Base-by-base conservation (phyloP, 805 yeast genomes). In the Scheffersomyces spartinae region DNA sequence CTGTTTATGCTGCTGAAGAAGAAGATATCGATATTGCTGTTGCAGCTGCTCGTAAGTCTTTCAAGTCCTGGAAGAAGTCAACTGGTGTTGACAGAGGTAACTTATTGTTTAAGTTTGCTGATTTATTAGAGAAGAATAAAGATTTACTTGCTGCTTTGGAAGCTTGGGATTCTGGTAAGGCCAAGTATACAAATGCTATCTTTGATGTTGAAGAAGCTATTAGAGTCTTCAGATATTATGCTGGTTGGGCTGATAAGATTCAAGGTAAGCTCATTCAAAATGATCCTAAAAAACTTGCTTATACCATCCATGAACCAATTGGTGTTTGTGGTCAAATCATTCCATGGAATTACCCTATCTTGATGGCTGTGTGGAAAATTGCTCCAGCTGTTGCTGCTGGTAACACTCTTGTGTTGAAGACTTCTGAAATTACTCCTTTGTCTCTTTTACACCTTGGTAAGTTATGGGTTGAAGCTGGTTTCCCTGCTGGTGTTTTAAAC, bases 301-400 rank as follows among this genome's bases (percentile, higher is more conserved):
- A 72, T 52, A 75, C 85, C 14, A 60, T 74, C 27, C 74, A 74
- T 36, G 80, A 77, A 43, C 67, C 67, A 15, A 49, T 36, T 34
- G 66, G 66, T 5, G 64, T 61, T 12, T 55, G 64, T 39, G 67
- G 61, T 9, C 66, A 60, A 35, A 61, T 61, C 32, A 52, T 60
- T 27, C 67, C 67, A 11, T 61, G 67, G 67, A 61, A 61, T 42
- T 61, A 56, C 40, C 67, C 67, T 9, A 39, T 61, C 33, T 56
- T 65, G 17, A 76, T 78, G 84, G 73, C 79, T 9, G 64, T 80
- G 13, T 80, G 91, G 91, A 79, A 80, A 50, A 59, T 80, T 43
- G 83, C 80, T 15, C 88, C 88, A 13, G 91, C 93, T 7, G 54
- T 80, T 35, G 84, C 86, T 21, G 76, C 82, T 27, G 91, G 91